Evolutionary conservation across 116 monocot species (phyloP), one percentile per base, ranked within the genome.

Genomic region (Dioscorea cayenensis): DNA sequence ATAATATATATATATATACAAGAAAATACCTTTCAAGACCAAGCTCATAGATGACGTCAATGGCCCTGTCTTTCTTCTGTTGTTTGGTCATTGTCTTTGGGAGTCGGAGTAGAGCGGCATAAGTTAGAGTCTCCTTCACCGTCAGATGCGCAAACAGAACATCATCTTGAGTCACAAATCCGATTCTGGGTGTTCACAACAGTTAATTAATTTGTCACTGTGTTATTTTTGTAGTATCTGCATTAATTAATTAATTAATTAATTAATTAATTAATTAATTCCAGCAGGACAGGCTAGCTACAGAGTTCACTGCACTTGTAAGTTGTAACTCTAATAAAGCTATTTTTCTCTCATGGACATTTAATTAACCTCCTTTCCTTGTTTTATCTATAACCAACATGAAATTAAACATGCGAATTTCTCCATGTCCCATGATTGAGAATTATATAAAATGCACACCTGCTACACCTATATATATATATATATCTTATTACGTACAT

Each of bases 161-260:
- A 64, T 88, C 92, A 72, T 92, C 92, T 72, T 92, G 92, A 69
- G 86, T 86, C 72, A 92, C 92, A 28, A 92, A 92, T 29, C 92
- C 92, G 68, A 89, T 86, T 84, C 88, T 92, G 92, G 64, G 32
- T 77, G 28, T 55, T 55, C n/a, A 16, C 13, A n/a, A n/a, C 14
- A 14, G 19, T 19, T 68, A 32, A 32, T 32, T 20, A 32, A 14
- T n/a, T n/a, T n/a, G 18, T 51, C 14, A 18, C 11, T 65, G 25
- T n/a, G n/a, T 69, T 21, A 2, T 32, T 32, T 32, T 32, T 32
- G 32, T 4, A 32, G 32, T 32, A 32, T 32, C 32, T 32, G 32
- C 32, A 32, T 32, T 32, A 32, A 3, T 32, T 32, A 32, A n/a
- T 25, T n/a, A n/a, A n/a, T n/a, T n/a, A n/a, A n/a, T n/a, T n/a